phyloP scores from a whole-genome alignment of 768 basidiomycete genomes.

The Amanita molliuscula region DNA sequence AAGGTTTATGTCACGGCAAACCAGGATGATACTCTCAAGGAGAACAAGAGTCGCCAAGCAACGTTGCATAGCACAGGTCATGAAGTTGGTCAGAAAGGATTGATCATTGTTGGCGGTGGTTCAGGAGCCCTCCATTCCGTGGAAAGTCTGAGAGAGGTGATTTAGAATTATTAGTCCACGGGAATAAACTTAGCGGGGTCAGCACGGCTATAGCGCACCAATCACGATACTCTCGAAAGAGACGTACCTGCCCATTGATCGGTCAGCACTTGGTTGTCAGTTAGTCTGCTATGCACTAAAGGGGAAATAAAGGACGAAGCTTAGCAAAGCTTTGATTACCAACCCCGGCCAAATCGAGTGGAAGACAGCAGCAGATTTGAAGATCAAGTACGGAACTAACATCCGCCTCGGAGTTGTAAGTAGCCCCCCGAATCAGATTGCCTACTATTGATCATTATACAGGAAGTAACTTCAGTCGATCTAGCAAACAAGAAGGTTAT shows the following conservation, averaged over 20 bases:
- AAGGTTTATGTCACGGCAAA: slow-evolving; percentile 76
- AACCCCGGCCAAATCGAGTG: slow-evolving; percentile 73
- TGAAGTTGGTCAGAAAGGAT: slow-evolving; percentile 45
- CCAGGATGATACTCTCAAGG: slow-evolving; percentile 46
- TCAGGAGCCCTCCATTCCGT: slow-evolving; percentile 67
- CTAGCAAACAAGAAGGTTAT: slow-evolving; percentile 49
- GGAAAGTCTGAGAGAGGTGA: slow-evolving; percentile 75
- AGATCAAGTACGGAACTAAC: slow-evolving; percentile 62
- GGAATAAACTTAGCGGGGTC: not conserved
- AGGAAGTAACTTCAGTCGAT: slow-evolving; percentile 69
- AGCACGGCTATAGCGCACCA: slow-evolving; percentile 71
- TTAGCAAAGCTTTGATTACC: slow-evolving; percentile 78
- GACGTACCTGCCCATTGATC: slow-evolving; percentile 72
- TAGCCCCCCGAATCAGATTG: slow-evolving; percentile 3
- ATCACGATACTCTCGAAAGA: slow-evolving; percentile 81
- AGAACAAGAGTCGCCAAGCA: slow-evolving; percentile 55
- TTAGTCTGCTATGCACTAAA: not conserved
- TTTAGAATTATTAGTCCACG: not conserved
- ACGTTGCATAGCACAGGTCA: slow-evolving; percentile 37
- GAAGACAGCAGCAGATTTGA: slow-evolving; percentile 61
- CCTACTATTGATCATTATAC: slow-evolving; percentile 4
- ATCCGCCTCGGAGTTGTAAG: slow-evolving; percentile 51
- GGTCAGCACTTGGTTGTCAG: slow-evolving; percentile 28
- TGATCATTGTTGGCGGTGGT: slow-evolving; percentile 84
- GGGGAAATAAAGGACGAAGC: slow-evolving; percentile 51